Evolutionary conservation across 768 basidiomycete species (phyloP), one percentile per base, ranked within the genome.

Genomic region (Suillus clintonianus): DNA sequence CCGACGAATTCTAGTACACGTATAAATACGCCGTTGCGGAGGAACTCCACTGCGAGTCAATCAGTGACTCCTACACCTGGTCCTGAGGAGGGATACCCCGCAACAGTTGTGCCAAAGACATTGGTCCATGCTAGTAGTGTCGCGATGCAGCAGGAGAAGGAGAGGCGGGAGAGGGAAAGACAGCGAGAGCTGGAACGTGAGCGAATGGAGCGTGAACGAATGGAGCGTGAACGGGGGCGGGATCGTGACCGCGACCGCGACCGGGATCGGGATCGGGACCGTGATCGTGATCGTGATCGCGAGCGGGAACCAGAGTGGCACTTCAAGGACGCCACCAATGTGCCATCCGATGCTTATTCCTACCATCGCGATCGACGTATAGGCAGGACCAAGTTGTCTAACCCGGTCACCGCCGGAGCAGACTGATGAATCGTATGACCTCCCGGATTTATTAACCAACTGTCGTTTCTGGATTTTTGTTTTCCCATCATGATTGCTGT

Each of bases 141-240:
- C 56, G 86, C 86, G 5, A 80, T 82, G 76, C 84, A 81, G 17
- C 69, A 85, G 30, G 85, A 86, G 69, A 83, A 78, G 62, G 79
- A 81, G 67, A 67, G 78, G 72, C 56, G 77, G 67, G 72, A 80
- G 72, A 70, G 78, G 65, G 56, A 66, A 63, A 57, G 63, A 65
- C 56, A 65, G 64, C 59, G 76, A 75, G 59, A 74, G 70, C 41
- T 73, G 64, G 69, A 75, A 63, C 65, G 71, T 64, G 66, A 77
- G 61, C 59, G 75, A 73, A 27, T 24, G 17, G 45, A 71, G 64
- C 43, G 74, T 70, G 55, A 66, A 51, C 63, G 61, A 73, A 27
- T 24, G 17, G 45, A 71, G 64, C 43, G 74, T 70, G 55, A 66
- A 51, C 63, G 61, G 11, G 62, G 64, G 39, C 61, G 24, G 63